phyloP scores from a whole-genome alignment of 177 flowering plant genomes.

The Vitis hybrid region DNA sequence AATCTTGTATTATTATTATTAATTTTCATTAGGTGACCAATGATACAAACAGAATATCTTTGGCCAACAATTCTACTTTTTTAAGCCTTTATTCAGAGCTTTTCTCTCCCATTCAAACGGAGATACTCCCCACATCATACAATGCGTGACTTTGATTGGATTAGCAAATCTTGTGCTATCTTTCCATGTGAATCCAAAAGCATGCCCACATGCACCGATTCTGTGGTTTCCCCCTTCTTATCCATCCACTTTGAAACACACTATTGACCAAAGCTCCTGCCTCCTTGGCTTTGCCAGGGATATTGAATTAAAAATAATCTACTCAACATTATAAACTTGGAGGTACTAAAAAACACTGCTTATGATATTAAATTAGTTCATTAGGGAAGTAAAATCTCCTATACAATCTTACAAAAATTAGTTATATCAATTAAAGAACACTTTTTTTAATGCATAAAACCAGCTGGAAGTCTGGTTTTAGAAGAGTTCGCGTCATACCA shows the following conservation, averaged over 20 bases:
- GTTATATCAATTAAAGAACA: too few relatives aligned
- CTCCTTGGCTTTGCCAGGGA: neutral
- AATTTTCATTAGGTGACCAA: neutral
- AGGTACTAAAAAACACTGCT: too few relatives aligned
- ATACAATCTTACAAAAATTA: too few relatives aligned
- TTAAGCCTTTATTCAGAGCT: neutral
- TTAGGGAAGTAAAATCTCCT: too few relatives aligned
- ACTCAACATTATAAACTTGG: too few relatives aligned
- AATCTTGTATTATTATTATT: neutral
- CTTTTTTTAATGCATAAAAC: too few relatives aligned
- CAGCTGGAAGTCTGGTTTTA: too few relatives aligned
- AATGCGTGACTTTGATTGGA: constrained; percentile 13
- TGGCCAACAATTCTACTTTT: constrained; percentile 4
- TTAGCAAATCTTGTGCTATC: constrained; percentile 25
- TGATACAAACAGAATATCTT: constrained; percentile 7
- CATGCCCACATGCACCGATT: constrained; percentile 24
- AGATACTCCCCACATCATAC: constrained; percentile 16
- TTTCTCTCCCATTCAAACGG: constrained; percentile 29
- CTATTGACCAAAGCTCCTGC: neutral
- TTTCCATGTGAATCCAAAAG: constrained; percentile 27
- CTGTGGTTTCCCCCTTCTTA: neutral
- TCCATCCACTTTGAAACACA: neutral
- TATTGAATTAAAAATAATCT: too few relatives aligned
- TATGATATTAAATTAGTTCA: too few relatives aligned
- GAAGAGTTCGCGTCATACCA: too few relatives aligned